Evolutionary conservation across 2,329 filamentous ascomycete species (phyloP).

Genomic region (Dryadomyces quercus-mongolicae): DNA sequence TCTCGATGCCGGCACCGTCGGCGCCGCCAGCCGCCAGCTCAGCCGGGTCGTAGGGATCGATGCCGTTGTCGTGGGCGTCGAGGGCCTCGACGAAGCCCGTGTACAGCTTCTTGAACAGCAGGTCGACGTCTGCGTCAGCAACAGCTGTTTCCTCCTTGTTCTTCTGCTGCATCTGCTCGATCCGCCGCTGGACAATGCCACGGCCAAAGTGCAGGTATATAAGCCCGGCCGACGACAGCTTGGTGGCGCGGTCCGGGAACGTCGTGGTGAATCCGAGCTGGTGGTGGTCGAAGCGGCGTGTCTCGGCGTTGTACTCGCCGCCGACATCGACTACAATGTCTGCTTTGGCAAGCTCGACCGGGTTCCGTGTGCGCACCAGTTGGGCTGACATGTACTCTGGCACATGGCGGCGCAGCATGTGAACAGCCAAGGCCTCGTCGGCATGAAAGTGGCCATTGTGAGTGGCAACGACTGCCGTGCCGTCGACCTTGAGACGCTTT

Average conservation of each 20-base stretch:
- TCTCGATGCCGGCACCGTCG: constrained; percentile 52
- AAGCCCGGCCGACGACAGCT: constrained; percentile 85
- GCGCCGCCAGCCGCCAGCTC: constrained; percentile 38
- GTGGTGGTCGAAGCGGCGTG: constrained; percentile 89
- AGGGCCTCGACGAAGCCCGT: constrained; percentile 88
- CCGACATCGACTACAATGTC: constrained; percentile 98
- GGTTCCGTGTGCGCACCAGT: constrained; percentile 81
- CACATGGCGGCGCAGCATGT: constrained; percentile 75
- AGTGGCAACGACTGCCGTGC: constrained; percentile 63
- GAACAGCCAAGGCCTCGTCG: constrained; percentile 92
- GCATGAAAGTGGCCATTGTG: constrained; percentile 99
- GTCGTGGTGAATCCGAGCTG: constrained; percentile 80
- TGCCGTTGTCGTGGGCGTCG: constrained; percentile 95
- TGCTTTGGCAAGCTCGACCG: constrained; percentile 63
- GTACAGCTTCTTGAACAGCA: constrained; percentile 85
- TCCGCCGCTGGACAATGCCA: constrained; percentile 61
- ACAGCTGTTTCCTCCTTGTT: constrained; percentile 16
- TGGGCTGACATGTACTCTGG: constrained; percentile 63
- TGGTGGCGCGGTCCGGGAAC: constrained; percentile 75
- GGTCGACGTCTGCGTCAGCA: constrained; percentile 46
- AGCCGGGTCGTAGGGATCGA: constrained; percentile 66
- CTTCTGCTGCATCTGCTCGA: constrained; percentile 19
- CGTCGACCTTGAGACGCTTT: constrained; percentile 74
- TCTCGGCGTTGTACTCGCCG: constrained; percentile 70
- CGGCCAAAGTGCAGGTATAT: constrained; percentile 94